Conservation (phyloP, 768 basidiomycete genomes). For the Podaxis pistillaris region DNA sequence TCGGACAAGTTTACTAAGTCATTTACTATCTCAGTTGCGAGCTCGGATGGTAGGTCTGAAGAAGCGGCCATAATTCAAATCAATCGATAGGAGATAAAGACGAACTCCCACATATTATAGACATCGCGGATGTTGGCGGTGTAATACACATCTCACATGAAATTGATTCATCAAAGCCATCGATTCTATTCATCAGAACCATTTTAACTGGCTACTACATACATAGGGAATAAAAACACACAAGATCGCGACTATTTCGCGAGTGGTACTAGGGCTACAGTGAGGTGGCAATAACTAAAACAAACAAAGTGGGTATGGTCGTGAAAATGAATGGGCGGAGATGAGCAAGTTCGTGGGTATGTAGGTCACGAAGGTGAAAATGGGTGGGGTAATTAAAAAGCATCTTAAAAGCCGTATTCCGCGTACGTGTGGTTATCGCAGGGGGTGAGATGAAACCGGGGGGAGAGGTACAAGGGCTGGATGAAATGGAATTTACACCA, state of each 20-base stretch:
- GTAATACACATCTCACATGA: too few relatives aligned
- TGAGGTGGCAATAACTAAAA: not conserved
- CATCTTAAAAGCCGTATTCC: not conserved
- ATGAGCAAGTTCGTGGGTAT: not conserved
- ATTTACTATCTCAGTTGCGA: not conserved
- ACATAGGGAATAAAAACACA: constrained; percentile 14
- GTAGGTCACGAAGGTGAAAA: not conserved
- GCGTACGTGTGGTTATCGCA: not conserved
- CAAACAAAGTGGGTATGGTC: not conserved
- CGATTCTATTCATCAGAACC: constrained; percentile 8
- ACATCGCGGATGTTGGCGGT: too few relatives aligned
- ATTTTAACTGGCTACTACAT: not conserved
- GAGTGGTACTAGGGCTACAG: constrained; percentile 12
- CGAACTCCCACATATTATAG: too few relatives aligned
- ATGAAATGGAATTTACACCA: not conserved
- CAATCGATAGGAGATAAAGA: too few relatives aligned
- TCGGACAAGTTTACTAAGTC: not conserved
- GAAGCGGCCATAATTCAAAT: not conserved
- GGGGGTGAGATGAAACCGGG: not conserved
- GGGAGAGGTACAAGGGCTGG: not conserved
- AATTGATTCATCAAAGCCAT: not conserved
- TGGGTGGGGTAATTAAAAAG: not conserved
- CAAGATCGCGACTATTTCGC: constrained; percentile 3
- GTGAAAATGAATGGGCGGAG: not conserved
- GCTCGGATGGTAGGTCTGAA: not conserved